Evolutionary conservation across 331 rosid species (phyloP), one percentile per base, ranked within the genome.

Genomic region (Malus hybrid): DNA sequence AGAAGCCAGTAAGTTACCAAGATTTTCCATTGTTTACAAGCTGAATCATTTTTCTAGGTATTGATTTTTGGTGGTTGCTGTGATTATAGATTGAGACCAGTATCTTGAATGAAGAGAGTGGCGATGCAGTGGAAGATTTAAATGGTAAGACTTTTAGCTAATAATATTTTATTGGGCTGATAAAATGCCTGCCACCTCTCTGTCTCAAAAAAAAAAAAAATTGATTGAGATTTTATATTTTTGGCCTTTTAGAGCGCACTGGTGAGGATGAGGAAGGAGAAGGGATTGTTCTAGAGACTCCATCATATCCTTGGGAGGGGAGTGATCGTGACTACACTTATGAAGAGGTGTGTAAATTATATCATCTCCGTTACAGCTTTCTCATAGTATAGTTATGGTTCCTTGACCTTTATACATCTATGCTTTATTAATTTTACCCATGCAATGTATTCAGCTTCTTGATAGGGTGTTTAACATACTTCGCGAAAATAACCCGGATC

Each of bases 381-480:
- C 61, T 53, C 48, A 6, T 50, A 4, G 52, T 56, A 2, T 10
- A 33, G 55, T 14, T 66, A 24, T 72, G n/a, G 34, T 15, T 56
- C 55, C 30, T 55, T 56, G 55, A 62, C 46, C 28, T 29, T 2
- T 63, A 3, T 46, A 9, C 52, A 19, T 16, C 2, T 42, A 44
- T 44, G 44, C 6, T 30, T 16, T 9, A 60, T 30, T 42, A 24
- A 33, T 64, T 29, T 57, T 36, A n/a, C 73, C 39, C 22, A 52
- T 78, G 73, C 6, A 34, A 73, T 81, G 29, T 61, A 32, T 75
- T 81, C 88, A 93, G 98, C 98, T 93, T 83, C 93, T 93, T 79
- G 98, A 91, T 53, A 85, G 98, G 83, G 96, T 93, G 76, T 91
- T 91, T 66, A 89, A 91, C 81, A 93, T 93, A 78, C 96, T 93